Evolutionary conservation across 108 stramenopile species (phyloP).

Genomic region (Epipyxis sp.): DNA sequence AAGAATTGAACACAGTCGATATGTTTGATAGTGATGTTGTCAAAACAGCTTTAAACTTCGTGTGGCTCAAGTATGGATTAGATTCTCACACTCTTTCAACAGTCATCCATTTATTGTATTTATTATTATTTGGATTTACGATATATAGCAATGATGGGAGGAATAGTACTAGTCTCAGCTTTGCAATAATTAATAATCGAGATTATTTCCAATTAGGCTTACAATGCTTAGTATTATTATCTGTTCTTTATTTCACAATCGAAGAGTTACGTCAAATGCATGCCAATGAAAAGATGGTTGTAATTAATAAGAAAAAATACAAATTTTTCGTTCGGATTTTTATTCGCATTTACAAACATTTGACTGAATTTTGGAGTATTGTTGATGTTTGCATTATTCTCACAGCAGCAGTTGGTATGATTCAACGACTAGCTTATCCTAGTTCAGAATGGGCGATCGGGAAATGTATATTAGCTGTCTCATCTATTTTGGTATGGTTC

Average conservation of each 20-base stretch:
- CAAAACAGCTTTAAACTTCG: neutral
- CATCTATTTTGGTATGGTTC: slow-evolving; percentile 16
- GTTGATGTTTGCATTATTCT: neutral
- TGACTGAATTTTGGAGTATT: neutral
- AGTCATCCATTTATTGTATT: neutral
- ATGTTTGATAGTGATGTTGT: slow-evolving; percentile 25
- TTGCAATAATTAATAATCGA: too few species aligned
- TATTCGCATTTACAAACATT: neutral
- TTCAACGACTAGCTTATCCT: neutral
- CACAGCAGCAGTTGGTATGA: neutral
- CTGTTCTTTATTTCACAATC: neutral
- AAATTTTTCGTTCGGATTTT: neutral
- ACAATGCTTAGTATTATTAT: neutral
- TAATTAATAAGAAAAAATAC: neutral
- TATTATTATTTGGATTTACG: neutral
- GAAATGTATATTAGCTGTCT: neutral
- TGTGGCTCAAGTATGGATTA: neutral
- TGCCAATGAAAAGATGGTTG: neutral
- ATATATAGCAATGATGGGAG: neutral
- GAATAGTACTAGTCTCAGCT: too few species aligned
- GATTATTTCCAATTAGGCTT: neutral
- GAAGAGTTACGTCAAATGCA: neutral
- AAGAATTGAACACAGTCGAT: neutral
- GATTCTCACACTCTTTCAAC: neutral
- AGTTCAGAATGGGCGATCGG: neutral